Conservation (phyloP, 148 eudicot species). For the Pharnaceum exiguum region DNA sequence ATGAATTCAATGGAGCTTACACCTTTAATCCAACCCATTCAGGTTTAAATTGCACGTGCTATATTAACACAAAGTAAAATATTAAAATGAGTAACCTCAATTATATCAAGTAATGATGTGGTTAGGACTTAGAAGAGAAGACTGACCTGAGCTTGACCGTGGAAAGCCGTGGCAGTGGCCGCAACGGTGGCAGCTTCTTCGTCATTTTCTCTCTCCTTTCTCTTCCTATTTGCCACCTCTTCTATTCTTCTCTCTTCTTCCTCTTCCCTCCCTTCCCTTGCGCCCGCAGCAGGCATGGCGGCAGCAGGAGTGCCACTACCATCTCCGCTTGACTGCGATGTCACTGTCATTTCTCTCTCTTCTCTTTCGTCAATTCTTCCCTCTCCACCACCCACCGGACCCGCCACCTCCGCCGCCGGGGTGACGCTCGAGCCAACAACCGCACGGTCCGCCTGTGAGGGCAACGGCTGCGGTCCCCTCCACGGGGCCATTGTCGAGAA, state of each 20-base stretch:
- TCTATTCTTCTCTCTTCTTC: conserved; percentile 8
- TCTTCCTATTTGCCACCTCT: conserved; percentile 31
- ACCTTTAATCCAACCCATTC: too few relatives aligned
- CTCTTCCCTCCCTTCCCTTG: conserved; percentile 31
- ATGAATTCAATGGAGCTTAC: too few relatives aligned
- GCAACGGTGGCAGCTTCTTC: conserved; percentile 18
- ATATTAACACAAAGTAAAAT: too few relatives aligned
- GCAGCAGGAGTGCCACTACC: conserved; percentile 33
- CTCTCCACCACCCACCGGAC: conserved; percentile 8
- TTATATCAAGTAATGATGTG: too few relatives aligned
- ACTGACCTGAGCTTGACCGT: conserved; percentile 44
- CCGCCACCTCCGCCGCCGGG: conserved; percentile 11
- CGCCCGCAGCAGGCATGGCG: conserved; percentile 13
- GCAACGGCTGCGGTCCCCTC: conserved; percentile 18
- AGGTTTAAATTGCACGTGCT: too few relatives aligned
- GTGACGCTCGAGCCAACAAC: conserved; percentile 47
- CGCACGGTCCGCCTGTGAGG: conserved; percentile 24
- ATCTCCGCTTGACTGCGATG: conserved; percentile 42
- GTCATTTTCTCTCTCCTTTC: conserved; percentile 41
- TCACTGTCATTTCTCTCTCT: conserved; percentile 30
- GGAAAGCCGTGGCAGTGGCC: conserved; percentile 11
- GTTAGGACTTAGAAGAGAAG: too few relatives aligned
- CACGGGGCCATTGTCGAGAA: conserved; percentile 33
- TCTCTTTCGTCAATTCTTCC: conserved; percentile 16
- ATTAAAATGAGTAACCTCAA: too few relatives aligned